Evolutionary conservation across 129 eudicot species (phyloP), one percentile per base, ranked within the genome.

Genomic region (Sambucus nigra): DNA sequence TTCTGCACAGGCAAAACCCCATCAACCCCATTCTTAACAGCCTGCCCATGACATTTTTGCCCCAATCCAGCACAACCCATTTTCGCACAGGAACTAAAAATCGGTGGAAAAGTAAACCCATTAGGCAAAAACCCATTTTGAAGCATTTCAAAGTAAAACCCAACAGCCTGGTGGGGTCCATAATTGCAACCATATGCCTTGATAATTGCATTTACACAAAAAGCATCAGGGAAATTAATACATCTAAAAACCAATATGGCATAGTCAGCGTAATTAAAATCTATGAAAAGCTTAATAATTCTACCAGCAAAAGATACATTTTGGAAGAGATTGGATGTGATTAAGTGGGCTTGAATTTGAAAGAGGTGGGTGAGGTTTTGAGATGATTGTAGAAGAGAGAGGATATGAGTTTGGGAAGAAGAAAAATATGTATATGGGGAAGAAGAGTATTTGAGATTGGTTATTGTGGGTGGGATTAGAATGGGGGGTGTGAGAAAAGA

Each of bases 21-120:
- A 69, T 86, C 87, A 61, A 85, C 81, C 3, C 98, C 98, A 64
- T 63, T 61, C 73, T 91, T 91, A 63, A 81, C 55, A 50, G 70
- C 85, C 24, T 81, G 95, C 60, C 94, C 95, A 56, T 91, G 98
- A 50, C 89, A 85, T 69, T 65, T 70, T 22, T 40, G 53, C 22
- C 98, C 98, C 47, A 49, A 20, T 13, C 53, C 35, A 52, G 39
- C 55, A 61, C 75, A 69, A 51, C 74, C 69, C 53, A 39, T 35
- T 46, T 75, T 86, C 27, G 72, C 71, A 47, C 98, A 81, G 53
- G 80, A 67, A 56, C 86, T 77, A 27, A 85, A 46, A 8, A 91
- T 47, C 8, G 84, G 72, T 2, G 94, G 67, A 35, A 79, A 91
- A 18, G 88, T 86, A 65, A 56, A 85, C 49, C 78, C 35, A 77